These are phyloP conservation scores for Moringa oleifera DNA, from an alignment of 345 rosid genomes.

Conservation along the genomic window DNA sequence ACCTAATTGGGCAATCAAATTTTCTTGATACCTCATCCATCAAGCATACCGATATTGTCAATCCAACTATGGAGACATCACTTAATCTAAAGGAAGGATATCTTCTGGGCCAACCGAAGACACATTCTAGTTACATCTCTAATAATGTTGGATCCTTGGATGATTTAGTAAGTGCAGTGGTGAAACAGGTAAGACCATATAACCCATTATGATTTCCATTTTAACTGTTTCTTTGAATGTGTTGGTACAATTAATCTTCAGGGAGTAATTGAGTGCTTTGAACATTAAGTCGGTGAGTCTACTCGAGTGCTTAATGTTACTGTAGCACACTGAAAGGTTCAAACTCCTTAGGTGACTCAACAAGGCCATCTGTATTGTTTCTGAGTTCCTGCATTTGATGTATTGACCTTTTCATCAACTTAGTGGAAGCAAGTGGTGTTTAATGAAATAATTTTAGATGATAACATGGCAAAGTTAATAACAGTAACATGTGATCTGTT, in stretches of 20 bases:
- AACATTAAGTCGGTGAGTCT: background rate
- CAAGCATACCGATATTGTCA: slow-evolving; percentile 31
- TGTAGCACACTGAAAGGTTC: background rate
- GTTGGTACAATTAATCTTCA: background rate
- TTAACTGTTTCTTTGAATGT: background rate
- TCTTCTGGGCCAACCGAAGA: slow-evolving; percentile 38
- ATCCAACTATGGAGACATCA: slow-evolving; percentile 31
- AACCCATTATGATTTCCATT: background rate
- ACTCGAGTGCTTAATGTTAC: background rate
- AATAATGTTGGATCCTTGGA: slow-evolving; percentile 58
- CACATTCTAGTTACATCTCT: slow-evolving; percentile 37
- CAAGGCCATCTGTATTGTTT: background rate
- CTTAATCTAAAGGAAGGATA: slow-evolving; percentile 38
- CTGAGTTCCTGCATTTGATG: too few relatives aligned
- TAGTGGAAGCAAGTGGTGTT: background rate
- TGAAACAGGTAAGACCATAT: slow-evolving; percentile 44
- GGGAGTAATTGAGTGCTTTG: too few relatives aligned
- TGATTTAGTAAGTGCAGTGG: slow-evolving; percentile 51
- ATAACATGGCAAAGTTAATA: background rate
- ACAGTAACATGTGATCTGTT: background rate
- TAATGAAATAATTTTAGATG: background rate
- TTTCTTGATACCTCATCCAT: slow-evolving; percentile 28
- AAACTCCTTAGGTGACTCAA: background rate
- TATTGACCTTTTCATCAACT: background rate
- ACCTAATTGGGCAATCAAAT: slow-evolving; percentile 29